Conservation (phyloP, 257 asterid genomes). For the Scutellaria baicalensis region DNA sequence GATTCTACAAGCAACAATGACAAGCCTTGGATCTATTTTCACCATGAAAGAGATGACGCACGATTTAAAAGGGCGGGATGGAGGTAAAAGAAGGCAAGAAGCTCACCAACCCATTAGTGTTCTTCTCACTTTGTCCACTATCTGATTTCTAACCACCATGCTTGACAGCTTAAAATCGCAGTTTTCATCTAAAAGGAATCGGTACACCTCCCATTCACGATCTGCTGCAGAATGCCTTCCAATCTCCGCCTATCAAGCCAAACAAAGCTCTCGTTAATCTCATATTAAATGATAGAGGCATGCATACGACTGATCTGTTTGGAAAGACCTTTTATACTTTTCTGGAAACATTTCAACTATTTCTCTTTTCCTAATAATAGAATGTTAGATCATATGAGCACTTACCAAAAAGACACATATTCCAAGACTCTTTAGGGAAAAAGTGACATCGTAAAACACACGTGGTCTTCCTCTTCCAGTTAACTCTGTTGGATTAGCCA, state of each 20-base stretch:
- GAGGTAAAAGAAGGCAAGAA: not conserved
- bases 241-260: constrained; percentile 61
- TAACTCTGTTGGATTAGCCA: constrained; percentile 83
- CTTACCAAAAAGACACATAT: constrained; percentile 77
- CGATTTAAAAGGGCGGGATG: not conserved
- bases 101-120: constrained; percentile 82
- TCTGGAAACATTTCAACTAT: not conserved
- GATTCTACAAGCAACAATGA: not conserved
- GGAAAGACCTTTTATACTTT: not conserved
- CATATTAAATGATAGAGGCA: not conserved
- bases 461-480: constrained; percentile 85
- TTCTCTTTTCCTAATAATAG: not conserved
- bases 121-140: constrained; percentile 75
- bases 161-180: constrained; percentile 39
- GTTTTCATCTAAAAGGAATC: constrained; percentile 75
- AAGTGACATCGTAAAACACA: constrained; percentile 75
- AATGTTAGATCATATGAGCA: not conserved
- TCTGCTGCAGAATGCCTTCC: constrained; percentile 62
- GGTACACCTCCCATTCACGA: constrained; percentile 80
- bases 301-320: not conserved
- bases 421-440: constrained; percentile 57
- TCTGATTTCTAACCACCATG: constrained; percentile 42
- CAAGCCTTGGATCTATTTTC: not conserved
- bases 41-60: not conserved
- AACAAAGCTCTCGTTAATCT: not conserved